A percentile compares a stretch with the other conserved stretches of the same genome.
Conservation (phyloP, 2,329 filamentous ascomycete genomes). For the Penicillium sp. region DNA sequence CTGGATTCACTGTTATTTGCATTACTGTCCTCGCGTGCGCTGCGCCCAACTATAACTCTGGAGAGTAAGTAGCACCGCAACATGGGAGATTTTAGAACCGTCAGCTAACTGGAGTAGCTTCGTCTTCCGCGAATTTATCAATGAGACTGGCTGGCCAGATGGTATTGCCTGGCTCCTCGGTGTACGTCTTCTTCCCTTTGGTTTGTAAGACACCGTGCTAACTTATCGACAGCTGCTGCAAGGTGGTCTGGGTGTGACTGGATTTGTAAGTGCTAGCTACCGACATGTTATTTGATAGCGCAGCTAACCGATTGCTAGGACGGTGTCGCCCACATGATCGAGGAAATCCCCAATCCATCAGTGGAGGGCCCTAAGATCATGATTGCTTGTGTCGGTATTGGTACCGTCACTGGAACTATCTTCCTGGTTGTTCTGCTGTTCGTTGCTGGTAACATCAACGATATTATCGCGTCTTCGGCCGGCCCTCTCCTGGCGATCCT, state of each 20-base stretch:
- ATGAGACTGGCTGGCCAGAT: slow-evolving; percentile 69
- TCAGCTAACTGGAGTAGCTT: slow-evolving; percentile 29
- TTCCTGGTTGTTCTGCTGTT: slow-evolving; percentile 67
- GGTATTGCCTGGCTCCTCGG: slow-evolving; percentile 56
- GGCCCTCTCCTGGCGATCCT: slow-evolving; percentile 66
- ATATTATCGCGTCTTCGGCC: slow-evolving; percentile 57
- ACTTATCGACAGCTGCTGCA: slow-evolving; percentile 43
- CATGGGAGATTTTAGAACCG: background rate
- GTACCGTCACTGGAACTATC: slow-evolving; percentile 63
- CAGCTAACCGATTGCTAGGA: slow-evolving; percentile 27
- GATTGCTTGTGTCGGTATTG: slow-evolving; percentile 65
- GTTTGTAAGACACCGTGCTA: slow-evolving; percentile 12
- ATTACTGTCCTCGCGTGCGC: slow-evolving; percentile 69
- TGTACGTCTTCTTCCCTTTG: slow-evolving; percentile 27
- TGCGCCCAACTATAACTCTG: slow-evolving; percentile 65
- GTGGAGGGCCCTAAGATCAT: slow-evolving; percentile 66
- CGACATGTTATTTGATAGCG: background rate
- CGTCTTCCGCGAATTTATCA: slow-evolving; percentile 68
- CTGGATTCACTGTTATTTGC: slow-evolving; percentile 69
- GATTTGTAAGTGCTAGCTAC: slow-evolving; percentile 46
- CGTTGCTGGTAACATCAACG: slow-evolving; percentile 60
- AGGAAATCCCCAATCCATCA: slow-evolving; percentile 50
- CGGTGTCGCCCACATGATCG: slow-evolving; percentile 56
- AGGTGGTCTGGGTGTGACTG: slow-evolving; percentile 57
- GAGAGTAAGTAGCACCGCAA: slow-evolving; percentile 51